Percentiles rank a stretch among this genome's conserved stretches.
phyloP scores from a whole-genome alignment of 371 early-diverging fungal species.

The Apophysomyces trapeziformis region DNA sequence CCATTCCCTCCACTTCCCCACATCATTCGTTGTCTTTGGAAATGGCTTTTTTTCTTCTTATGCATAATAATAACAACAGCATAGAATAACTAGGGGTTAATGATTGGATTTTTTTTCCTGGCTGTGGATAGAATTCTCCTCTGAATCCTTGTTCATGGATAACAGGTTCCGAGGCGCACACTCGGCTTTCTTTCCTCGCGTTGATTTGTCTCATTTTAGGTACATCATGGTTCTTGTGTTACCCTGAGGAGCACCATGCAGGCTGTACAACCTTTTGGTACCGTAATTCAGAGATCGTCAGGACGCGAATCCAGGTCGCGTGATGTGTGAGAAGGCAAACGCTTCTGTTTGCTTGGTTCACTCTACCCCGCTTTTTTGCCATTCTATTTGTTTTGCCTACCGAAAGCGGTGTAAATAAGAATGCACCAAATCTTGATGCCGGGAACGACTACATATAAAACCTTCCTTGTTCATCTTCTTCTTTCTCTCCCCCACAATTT shows the following conservation, averaged over 20 bases:
- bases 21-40: neutral
- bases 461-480: neutral
- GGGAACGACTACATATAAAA: conserved; percentile 2
- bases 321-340: conserved; percentile 6
- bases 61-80: neutral
- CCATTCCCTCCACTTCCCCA: neutral
- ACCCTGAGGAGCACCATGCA: neutral
- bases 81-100: neutral
- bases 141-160: neutral
- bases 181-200: no score
- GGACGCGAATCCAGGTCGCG: conserved; percentile 1
- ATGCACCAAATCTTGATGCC: conserved; percentile 6
- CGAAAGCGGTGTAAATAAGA: conserved; percentile 4
- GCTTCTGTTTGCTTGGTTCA: neutral
- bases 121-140: neutral
- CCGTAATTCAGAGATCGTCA: neutral
- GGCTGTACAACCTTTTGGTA: neutral
- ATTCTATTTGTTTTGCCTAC: conserved; percentile 9
- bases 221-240: neutral
- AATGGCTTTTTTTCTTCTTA: neutral
- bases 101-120: conserved; percentile 5
- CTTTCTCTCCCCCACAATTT: neutral
- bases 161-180: conserved; percentile 1
- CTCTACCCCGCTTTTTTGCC: conserved; percentile 7
- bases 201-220: no score